Conservation (phyloP, 2,329 filamentous ascomycete species). For the Neoascochyta sp. region DNA sequence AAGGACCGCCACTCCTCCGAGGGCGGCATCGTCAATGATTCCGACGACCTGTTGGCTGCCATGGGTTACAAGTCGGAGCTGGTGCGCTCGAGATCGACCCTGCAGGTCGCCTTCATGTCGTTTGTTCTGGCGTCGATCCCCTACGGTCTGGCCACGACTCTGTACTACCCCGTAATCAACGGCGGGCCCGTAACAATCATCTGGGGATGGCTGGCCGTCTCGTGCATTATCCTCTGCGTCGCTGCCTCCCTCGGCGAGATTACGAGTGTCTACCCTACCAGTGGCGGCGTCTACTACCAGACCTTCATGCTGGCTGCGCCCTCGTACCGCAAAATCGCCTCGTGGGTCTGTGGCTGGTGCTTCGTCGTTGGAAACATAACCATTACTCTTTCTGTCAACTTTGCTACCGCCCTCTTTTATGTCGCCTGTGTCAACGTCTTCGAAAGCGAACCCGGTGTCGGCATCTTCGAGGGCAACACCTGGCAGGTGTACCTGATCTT, state of each 20-base stretch:
- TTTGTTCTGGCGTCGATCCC: slow-evolving; percentile 73
- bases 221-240: slow-evolving; percentile 65
- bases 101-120: slow-evolving; percentile 71
- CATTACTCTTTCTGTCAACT: slow-evolving; percentile 79
- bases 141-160: slow-evolving; percentile 67
- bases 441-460: slow-evolving; percentile 44
- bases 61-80: slow-evolving; percentile 66
- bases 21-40: slow-evolving; percentile 39
- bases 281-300: slow-evolving; percentile 75
- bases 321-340: slow-evolving; percentile 58
- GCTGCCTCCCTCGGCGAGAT: slow-evolving; percentile 70
- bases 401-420: slow-evolving; percentile 59
- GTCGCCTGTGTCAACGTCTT: slow-evolving; percentile 56
- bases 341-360: slow-evolving; percentile 72
- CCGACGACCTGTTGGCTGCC: slow-evolving; percentile 60
- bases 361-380: slow-evolving; percentile 78
- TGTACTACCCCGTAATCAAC: slow-evolving; percentile 63
- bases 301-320: slow-evolving; percentile 68
- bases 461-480: slow-evolving; percentile 43
- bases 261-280: slow-evolving; percentile 72
- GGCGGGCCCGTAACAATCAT: slow-evolving; percentile 67
- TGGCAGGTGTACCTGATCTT: slow-evolving; percentile 51
- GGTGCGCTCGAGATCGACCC: slow-evolving; percentile 61
- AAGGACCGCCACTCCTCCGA: slow-evolving; percentile 19
- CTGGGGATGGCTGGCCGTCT: slow-evolving; percentile 68